These are phyloP conservation scores for Myxozyma nipponensis DNA, from an alignment of 805 yeast species.

Conservation along the genomic window DNA sequence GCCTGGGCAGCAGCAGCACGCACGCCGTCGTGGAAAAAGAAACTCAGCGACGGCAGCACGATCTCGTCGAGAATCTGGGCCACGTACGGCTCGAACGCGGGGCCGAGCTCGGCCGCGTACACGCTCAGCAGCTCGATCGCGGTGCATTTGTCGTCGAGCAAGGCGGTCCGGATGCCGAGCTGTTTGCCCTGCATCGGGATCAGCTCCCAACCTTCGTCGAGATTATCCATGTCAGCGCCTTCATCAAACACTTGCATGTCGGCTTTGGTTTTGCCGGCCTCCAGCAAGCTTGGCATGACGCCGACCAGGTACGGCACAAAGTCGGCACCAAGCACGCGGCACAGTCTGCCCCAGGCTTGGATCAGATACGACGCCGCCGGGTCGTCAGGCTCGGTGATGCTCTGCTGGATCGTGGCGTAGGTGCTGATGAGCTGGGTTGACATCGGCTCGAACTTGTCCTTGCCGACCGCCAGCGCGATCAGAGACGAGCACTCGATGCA, in stretches of 20 bases:
- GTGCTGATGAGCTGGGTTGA: conserved; percentile 68
- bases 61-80: conserved; percentile 71
- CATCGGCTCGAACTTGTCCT: conserved; percentile 76
- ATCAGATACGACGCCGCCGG: conserved; percentile 83
- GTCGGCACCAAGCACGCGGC: conserved; percentile 78
- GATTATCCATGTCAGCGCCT: conserved; percentile 79
- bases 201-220: conserved; percentile 91
- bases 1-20: conserved; percentile 85
- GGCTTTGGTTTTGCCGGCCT: conserved; percentile 83
- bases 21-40: conserved; percentile 90
- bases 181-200: conserved; percentile 86
- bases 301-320: conserved; percentile 78
- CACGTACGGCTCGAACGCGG: conserved; percentile 77
- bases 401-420: conserved; percentile 66
- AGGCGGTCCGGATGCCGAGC: conserved; percentile 89
- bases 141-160: conserved; percentile 87
- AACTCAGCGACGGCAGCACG: conserved; percentile 82
- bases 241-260: conserved; percentile 83
- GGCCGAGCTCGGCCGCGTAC: conserved; percentile 81
- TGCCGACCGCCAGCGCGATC: conserved; percentile 92
- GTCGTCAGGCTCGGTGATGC: conserved; percentile 60
- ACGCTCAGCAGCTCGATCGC: conserved; percentile 85
- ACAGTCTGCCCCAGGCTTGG: conserved; percentile 94
- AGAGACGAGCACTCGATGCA: conserved; percentile 94
- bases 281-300: conserved; percentile 84